A percentile compares a stretch with the other conserved stretches of the same genome.
Conservation (phyloP, 768 basidiomycete genomes). For the Dentipellis fragilis region DNA sequence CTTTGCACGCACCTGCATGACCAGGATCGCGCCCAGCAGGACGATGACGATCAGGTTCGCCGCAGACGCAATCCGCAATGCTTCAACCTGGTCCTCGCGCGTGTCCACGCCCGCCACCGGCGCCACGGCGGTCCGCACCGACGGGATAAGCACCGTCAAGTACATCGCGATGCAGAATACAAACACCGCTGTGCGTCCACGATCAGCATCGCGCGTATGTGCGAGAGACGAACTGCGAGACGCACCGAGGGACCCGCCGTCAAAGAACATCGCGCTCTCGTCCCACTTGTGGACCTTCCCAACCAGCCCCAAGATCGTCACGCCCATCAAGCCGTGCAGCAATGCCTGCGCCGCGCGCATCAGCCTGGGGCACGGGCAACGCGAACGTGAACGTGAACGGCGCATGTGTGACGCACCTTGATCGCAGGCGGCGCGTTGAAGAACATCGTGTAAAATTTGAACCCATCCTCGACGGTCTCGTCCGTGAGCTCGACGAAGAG, state of each 20-base stretch:
- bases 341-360: slow-evolving; percentile 47
- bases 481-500: slow-evolving; percentile 63
- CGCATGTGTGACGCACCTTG: slow-evolving; percentile 47
- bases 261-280: slow-evolving; percentile 92
- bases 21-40: slow-evolving; percentile 52
- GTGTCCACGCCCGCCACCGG: slow-evolving; percentile 47
- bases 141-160: slow-evolving; percentile 70
- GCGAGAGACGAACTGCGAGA: slow-evolving; percentile 6
- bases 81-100: slow-evolving; percentile 58
- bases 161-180: slow-evolving; percentile 74
- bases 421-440: slow-evolving; percentile 89
- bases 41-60: slow-evolving; percentile 79
- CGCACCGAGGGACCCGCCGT: slow-evolving; percentile 80
- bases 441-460: slow-evolving; percentile 88
- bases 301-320: slow-evolving; percentile 66
- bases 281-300: slow-evolving; percentile 81
- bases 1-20: slow-evolving; percentile 56
- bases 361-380: background rate
- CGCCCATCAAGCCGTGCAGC: slow-evolving; percentile 74
- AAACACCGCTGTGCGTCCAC: slow-evolving; percentile 45
- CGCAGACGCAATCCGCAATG: slow-evolving; percentile 73
- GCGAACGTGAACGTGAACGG: background rate
- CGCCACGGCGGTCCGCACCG: slow-evolving; percentile 63
- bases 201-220: background rate
- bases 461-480: slow-evolving; percentile 61